Evolutionary conservation across 768 basidiomycete genomes (phyloP), one percentile per base, ranked within the genome.

Genomic region (Mycena pura): DNA sequence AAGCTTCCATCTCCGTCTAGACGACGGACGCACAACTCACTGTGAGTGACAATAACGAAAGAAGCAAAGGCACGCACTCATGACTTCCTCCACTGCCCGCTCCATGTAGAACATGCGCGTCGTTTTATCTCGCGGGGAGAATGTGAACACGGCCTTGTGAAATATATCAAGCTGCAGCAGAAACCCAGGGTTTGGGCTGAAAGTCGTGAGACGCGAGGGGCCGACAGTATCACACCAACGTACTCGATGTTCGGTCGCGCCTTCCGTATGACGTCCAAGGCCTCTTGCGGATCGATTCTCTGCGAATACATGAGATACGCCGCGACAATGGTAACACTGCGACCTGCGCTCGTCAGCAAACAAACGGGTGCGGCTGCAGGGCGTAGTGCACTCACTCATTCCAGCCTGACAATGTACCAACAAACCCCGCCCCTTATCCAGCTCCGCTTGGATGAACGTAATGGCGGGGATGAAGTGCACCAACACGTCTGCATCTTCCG

Each of bases 371-470:
- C 64, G 34, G 14, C 52, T 49, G 44, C 6, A 39, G 32, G 29
- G 17, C 50, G 25, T 13, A 21, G 13, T 45, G 63, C 5, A 83
- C 91, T 72, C 74, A 93, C 92, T 93, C 74, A 93, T 81, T 24
- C 95, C 95, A 22, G 92, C 93, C 58, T 92, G 89, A 70, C 95
- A 96, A 74, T 97, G 95, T 0, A 97, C 91, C 19, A 96, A 77
- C 2, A 98, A 89, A 1, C 90, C 89, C 28, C 88, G 78, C 0
- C 84, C 87, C 68, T 90, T 91, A 71, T 88, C 83, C 3, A 95
- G 74, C 66, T 95, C 91, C 13, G 84, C 82, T 63, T 91, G 82
- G 43, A 97, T 95, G 77, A 95, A 95, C 5, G 88, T 85, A 55
- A 95, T 92, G 3, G 89, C 85, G 1, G 90, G 86, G 11, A 93